Evolutionary conservation across 768 basidiomycete species (phyloP), one percentile per base, ranked within the genome.

Genomic region (Lactarius deliciosus): DNA sequence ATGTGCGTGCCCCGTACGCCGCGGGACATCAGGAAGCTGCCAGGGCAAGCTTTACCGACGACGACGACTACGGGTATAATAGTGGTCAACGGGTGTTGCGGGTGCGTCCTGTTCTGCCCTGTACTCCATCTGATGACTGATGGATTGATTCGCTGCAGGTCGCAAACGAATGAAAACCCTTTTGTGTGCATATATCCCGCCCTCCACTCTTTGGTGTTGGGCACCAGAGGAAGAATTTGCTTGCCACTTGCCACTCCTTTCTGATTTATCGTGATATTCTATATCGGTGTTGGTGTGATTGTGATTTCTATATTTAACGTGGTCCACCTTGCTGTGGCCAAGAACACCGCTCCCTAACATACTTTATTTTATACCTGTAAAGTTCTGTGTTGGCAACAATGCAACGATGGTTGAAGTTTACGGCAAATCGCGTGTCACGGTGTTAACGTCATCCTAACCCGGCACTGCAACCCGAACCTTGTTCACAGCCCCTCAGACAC

Each of bases 21-120:
- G 28, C n/a, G 4, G 73, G 34, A 34, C 34, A 34, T 34, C 36
- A 63, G 7, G 74, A 75, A 43, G 25, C 50, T 5, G 64, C 65
- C 43, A 68, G 73, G 20, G 57, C 60, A 69, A 76, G 76, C 64
- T 45, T 76, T 34, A 65, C 73, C 20, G 77, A 78, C 32, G 76
- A 77, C 13, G 76, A 77, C 55, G 77, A 78, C 45, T 76, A 78
- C 64, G 72, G 71, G 40, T 74, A 73, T 34, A 75, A 69, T 18
- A 72, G 73, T 5, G 72, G 73, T 18, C 60, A 70, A 36, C 68
- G 77, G 45, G 76, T 77, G 57, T 61, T 77, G 63, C 74, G 75
- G 72, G 76, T 77, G 53, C 40, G 72, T 66, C 41, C 20, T n/a
- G 40, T 28, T 10, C 22, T 25, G 30, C 43, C 15, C 11, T 34